Percentiles rank a stretch among this genome's conserved stretches.
phyloP scores from a whole-genome alignment of 805 yeast genomes.

The Starmerella stigmatis region DNA sequence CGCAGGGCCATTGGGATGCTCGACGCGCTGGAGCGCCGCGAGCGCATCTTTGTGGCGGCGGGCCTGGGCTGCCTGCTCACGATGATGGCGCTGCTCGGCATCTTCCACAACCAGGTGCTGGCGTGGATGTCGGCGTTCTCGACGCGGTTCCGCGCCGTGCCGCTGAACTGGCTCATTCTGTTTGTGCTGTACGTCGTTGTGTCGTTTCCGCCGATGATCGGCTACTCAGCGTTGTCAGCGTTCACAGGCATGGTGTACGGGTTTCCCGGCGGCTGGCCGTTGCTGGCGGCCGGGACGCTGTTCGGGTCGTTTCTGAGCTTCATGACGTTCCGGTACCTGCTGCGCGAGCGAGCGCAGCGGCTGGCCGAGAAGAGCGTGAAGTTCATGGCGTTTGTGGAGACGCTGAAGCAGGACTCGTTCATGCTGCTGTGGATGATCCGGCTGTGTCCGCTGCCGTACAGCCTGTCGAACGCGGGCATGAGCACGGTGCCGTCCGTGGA shows the following conservation, averaged over 20 bases:
- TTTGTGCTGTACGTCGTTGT: constrained; percentile 49
- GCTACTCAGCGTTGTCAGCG: constrained; percentile 60
- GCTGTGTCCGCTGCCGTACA: constrained; percentile 86
- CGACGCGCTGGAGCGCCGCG: constrained; percentile 22
- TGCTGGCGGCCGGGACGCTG: constrained; percentile 58
- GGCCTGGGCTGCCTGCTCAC: constrained; percentile 22
- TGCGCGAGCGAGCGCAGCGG: constrained; percentile 47
- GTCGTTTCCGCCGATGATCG: constrained; percentile 84
- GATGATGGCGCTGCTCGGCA: constrained; percentile 25
- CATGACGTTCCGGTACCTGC: constrained; percentile 48
- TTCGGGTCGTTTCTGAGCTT: constrained; percentile 71
- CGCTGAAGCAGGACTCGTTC: constrained; percentile 61
- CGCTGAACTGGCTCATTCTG: constrained; percentile 34
- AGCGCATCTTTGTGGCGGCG: constrained; percentile 14
- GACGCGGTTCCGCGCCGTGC: constrained; percentile 27
- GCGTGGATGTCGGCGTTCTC: constrained; percentile 28
- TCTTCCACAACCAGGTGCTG: constrained; percentile 31
- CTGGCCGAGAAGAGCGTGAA: constrained; percentile 52
- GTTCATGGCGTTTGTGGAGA: constrained; percentile 63
- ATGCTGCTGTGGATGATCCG: constrained; percentile 61
- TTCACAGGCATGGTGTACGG: constrained; percentile 78
- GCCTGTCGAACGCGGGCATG: constrained; percentile 83
- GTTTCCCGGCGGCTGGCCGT: constrained; percentile 64
- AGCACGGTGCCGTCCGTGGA: constrained; percentile 76
- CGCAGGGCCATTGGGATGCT: constrained; percentile 15